Evolutionary conservation across 2,329 filamentous ascomycete genomes (phyloP).

Genomic region (Ciborinia camelliae): DNA sequence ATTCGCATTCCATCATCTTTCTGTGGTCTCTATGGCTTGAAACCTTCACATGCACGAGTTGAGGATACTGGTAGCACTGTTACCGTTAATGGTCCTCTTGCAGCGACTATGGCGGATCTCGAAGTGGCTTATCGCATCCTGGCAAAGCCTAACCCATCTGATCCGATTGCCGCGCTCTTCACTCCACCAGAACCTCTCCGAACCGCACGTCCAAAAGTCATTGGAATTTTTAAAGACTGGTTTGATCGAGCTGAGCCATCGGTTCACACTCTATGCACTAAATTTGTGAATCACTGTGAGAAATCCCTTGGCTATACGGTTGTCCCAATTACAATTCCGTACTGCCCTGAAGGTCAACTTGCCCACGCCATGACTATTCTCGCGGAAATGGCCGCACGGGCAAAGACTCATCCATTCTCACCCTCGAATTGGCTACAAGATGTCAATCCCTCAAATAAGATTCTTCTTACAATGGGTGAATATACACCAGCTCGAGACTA

Average conservation of each 20-base stretch:
- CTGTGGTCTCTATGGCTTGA: slow-evolving; percentile 66
- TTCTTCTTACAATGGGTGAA: slow-evolving; percentile 63
- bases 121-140: slow-evolving; percentile 79
- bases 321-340: slow-evolving; percentile 62
- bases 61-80: slow-evolving; percentile 52
- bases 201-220: slow-evolving; percentile 47
- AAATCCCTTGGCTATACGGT: slow-evolving; percentile 49
- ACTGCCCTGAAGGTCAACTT: slow-evolving; percentile 66
- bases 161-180: slow-evolving; percentile 61
- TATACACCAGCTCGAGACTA: slow-evolving; percentile 67
- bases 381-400: slow-evolving; percentile 57
- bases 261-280: slow-evolving; percentile 60
- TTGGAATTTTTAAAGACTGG: slow-evolving; percentile 70
- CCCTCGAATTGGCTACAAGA: slow-evolving; percentile 47
- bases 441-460: slow-evolving; percentile 63
- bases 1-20: slow-evolving; percentile 44
- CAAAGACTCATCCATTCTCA: slow-evolving; percentile 23
- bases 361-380: slow-evolving; percentile 78
- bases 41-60: slow-evolving; percentile 71
- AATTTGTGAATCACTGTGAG: slow-evolving; percentile 57
- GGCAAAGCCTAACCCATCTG: slow-evolving; percentile 63
- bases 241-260: slow-evolving; percentile 63
- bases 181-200: slow-evolving; percentile 46
- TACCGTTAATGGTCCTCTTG: slow-evolving; percentile 70
- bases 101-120: slow-evolving; percentile 72